Evolutionary conservation across 2,329 filamentous ascomycete genomes (phyloP), one percentile per base, ranked within the genome.

Genomic region (Paraphoma sp.): DNA sequence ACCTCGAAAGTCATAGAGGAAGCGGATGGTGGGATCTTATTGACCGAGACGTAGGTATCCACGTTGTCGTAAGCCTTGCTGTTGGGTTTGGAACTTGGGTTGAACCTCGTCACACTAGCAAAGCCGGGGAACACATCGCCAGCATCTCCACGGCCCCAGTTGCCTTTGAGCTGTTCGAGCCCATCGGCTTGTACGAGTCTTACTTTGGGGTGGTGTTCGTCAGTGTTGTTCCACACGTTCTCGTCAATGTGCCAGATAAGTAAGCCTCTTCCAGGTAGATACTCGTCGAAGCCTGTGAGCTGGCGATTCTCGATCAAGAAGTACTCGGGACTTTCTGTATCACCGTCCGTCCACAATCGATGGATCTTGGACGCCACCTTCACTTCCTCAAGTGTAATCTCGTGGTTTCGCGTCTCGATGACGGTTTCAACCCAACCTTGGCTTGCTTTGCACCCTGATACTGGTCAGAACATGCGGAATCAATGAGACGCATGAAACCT

Each of bases 191-290:
- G 66, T 48, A 67, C 51, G 14, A 69, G 53, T 29, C 60, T 63
- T 14, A 71, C 56, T 47, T 62, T 64, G 1, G 62, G 61, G 29
- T 67, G 62, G 10, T 56, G 62, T 45, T 67, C 64, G 44, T 69
- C 57, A 1, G 58, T 48, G 43, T 68, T 67, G n/a, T 47, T 49
- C 1, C 10, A 45, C 2, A 58, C 44, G 5, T 29, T 36, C 16
- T 67, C 61, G 33, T 69, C 65, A 33, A 71, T 60, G 31, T 71
- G 68, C 68, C 63, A 71, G 16, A 69, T 56, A 6, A 69, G 57
- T 2, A 69, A 54, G 7, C 67, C 65, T 17, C 30, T 33, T n/a
- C 62, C 66, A 9, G 65, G 66, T 11, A 69, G 57, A 14, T 54
- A 64, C 16, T 48, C 48, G 42, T 71, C 66, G 36, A 56, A 66